Evolutionary conservation across 805 yeast species (phyloP), one percentile per base, ranked within the genome.

Genomic region (Suhomyces pyralidae): DNA sequence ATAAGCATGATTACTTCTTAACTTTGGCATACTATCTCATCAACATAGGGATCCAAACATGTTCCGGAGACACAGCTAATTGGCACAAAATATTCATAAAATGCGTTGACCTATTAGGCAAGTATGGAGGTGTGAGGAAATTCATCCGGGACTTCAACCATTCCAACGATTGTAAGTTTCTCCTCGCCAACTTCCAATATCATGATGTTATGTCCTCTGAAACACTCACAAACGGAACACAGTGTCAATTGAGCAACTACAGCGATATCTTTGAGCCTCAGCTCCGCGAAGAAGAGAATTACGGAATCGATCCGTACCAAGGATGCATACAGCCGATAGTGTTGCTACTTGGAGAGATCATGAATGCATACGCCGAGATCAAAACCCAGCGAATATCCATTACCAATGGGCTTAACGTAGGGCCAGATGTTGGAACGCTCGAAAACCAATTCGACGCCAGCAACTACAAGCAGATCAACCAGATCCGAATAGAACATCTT

Each of bases 231-330:
- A 55, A 59, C 15, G 81, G 81, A 3, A 75, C 81, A 1, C 58
- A 66, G 17, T 60, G 73, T 46, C 63, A 68, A 12, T 65, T 75
- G 58, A 54, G 56, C n/a, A 68, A 61, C 25, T 77, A 76, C 58
- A 55, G 63, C 44, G 65, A 61, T 42, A 61, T 74, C 26, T 70
- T 75, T 47, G 58, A 59, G 30, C 52, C 60, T 19, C 12, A 7
- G 8, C 65, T 61, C 22, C 50, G 66, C n/a, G 51, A 59, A 42
- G 51, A 55, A n/a, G 62, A 52, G n/a, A 60, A 58, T 20, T 73
- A 74, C 58, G 80, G 79, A 0, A 54, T 75, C 3, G 81, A 78
- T 53, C 81, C 81, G 19, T 70, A 71, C 51, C 79, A 75, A 56
- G 81, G 81, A 2, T 65, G 76, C 51, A 63, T 70, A 8, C 74